A percentile compares a stretch with the other conserved stretches of the same genome.
Conservation (phyloP, 768 basidiomycete species). For the Suillus subalutaceus region DNA sequence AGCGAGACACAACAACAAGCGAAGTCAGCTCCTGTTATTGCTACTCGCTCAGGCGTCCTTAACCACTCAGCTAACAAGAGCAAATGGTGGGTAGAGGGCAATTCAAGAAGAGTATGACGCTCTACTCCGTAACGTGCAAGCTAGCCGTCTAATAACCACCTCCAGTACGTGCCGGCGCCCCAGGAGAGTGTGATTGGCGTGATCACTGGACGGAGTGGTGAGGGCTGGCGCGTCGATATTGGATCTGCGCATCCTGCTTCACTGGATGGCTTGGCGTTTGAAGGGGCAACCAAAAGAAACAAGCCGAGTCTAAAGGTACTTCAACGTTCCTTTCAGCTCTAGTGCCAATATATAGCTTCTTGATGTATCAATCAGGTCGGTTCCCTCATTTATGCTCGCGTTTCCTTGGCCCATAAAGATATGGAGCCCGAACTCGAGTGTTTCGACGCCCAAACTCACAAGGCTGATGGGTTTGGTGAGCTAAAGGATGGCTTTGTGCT, state of each 20-base stretch:
- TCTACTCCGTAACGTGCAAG: not conserved
- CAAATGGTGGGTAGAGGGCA: slow-evolving; percentile 89
- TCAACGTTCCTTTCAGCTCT: slow-evolving; percentile 5
- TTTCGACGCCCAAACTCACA: slow-evolving; percentile 90
- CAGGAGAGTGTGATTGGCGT: slow-evolving; percentile 91
- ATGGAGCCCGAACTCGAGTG: slow-evolving; percentile 99
- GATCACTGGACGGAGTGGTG: slow-evolving; percentile 78
- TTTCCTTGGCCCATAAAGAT: slow-evolving; percentile 93
- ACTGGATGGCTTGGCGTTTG: slow-evolving; percentile 91
- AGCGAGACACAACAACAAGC: slow-evolving; percentile 35
- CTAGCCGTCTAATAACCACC: slow-evolving; percentile 4
- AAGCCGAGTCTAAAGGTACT: slow-evolving; percentile 89
- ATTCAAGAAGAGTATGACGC: slow-evolving; percentile 78
- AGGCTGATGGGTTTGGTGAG: slow-evolving; percentile 92
- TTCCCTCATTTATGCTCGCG: slow-evolving; percentile 85
- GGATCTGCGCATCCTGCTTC: slow-evolving; percentile 85
- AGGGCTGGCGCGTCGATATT: slow-evolving; percentile 93
- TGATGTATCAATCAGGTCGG: slow-evolving; percentile 64
- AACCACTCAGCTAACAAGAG: slow-evolving; percentile 71
- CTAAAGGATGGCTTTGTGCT: slow-evolving; percentile 87
- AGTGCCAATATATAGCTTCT: slow-evolving; percentile 12
- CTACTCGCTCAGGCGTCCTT: slow-evolving; percentile 72
- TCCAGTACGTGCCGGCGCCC: slow-evolving; percentile 86
- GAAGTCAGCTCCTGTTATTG: slow-evolving; percentile 37
- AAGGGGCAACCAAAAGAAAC: slow-evolving; percentile 93